phyloP scores from a whole-genome alignment of 1,139 yeast genomes.

The Arxiozyma slooffiae region DNA sequence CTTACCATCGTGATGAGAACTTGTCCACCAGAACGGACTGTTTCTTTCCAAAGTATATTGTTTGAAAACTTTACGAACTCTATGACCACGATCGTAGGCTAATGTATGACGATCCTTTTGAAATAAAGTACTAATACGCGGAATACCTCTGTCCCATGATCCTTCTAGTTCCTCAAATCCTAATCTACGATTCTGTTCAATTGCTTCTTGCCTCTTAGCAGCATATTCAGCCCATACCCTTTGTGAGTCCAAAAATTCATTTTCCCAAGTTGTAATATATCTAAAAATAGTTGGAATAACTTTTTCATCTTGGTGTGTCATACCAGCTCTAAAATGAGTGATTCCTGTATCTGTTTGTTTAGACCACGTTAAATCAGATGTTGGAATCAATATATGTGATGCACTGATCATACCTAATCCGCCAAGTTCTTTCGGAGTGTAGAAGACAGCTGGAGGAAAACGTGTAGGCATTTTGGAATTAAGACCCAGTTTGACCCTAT shows the following conservation, averaged over 20 bases:
- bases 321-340: slow-evolving; percentile 89
- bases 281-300: slow-evolving; percentile 88
- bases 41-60: slow-evolving; percentile 60
- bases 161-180: slow-evolving; percentile 91
- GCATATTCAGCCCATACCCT: slow-evolving; percentile 98
- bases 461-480: slow-evolving; percentile 98
- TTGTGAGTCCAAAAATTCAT: slow-evolving; percentile 88
- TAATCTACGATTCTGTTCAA: slow-evolving; percentile 72
- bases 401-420: slow-evolving; percentile 98
- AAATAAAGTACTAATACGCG: slow-evolving; percentile 87
- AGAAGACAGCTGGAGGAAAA: slow-evolving; percentile 97
- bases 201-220: slow-evolving; percentile 77
- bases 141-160: slow-evolving; percentile 94
- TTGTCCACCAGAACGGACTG: slow-evolving; percentile 97
- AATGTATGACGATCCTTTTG: slow-evolving; percentile 92
- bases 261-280: slow-evolving; percentile 92
- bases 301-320: slow-evolving; percentile 70
- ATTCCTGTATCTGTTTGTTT: slow-evolving; percentile 91
- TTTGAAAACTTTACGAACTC: slow-evolving; percentile 71
- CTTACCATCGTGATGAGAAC: slow-evolving; percentile 86
- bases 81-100: slow-evolving; percentile 91
- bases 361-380: slow-evolving; percentile 86
- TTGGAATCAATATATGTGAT: slow-evolving; percentile 88
- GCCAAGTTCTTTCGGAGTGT: slow-evolving; percentile 94
- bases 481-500: slow-evolving; percentile 86